A percentile compares a stretch with the other conserved stretches of the same genome.
Evolutionary conservation across 768 basidiomycete genomes (phyloP).

Genomic region (Dacryopinax primogenitus): DNA sequence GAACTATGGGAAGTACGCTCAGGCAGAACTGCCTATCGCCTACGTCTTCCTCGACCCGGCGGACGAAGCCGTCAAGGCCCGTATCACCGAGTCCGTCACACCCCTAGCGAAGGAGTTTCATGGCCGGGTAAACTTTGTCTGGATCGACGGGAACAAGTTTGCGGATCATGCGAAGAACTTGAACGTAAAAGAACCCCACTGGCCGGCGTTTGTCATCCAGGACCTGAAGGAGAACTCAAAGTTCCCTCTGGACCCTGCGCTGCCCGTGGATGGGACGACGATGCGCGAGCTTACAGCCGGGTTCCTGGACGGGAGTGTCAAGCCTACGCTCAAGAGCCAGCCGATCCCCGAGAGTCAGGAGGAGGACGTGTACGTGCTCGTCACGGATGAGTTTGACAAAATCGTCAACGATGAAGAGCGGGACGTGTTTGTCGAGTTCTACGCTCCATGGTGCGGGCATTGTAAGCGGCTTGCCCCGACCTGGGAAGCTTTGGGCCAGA

Average conservation of each 20-base stretch:
- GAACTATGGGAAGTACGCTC: slow-evolving; percentile 78
- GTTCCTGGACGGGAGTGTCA: slow-evolving; percentile 58
- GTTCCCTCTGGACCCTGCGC: slow-evolving; percentile 67
- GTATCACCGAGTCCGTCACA: slow-evolving; percentile 51
- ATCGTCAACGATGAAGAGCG: slow-evolving; percentile 75
- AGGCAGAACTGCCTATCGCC: slow-evolving; percentile 72
- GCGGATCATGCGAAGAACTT: slow-evolving; percentile 91
- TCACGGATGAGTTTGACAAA: slow-evolving; percentile 80
- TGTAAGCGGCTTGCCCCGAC: slow-evolving; percentile 93
- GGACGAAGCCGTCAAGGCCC: slow-evolving; percentile 44
- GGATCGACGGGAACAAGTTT: slow-evolving; percentile 93
- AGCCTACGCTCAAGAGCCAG: slow-evolving; percentile 80
- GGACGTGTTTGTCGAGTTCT: slow-evolving; percentile 95
- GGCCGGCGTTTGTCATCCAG: slow-evolving; percentile 93
- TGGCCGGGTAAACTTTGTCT: slow-evolving; percentile 89
- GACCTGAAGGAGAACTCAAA: slow-evolving; percentile 72
- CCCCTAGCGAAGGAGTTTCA: slow-evolving; percentile 72
- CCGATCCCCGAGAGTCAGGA: slow-evolving; percentile 73
- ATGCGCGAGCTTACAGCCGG: slow-evolving; percentile 48
- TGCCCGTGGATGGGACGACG: slow-evolving; percentile 44
- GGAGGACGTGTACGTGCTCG: slow-evolving; percentile 68
- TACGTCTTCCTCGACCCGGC: slow-evolving; percentile 88
- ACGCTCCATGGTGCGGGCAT: slow-evolving; percentile 93
- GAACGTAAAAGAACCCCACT: slow-evolving; percentile 70
- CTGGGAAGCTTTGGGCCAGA: slow-evolving; percentile 84